Percentiles rank a stretch among this genome's conserved stretches.
These are phyloP conservation scores for Sutorius eximius DNA, from an alignment of 1,284 basidiomycete genomes.

Conservation along the genomic window DNA sequence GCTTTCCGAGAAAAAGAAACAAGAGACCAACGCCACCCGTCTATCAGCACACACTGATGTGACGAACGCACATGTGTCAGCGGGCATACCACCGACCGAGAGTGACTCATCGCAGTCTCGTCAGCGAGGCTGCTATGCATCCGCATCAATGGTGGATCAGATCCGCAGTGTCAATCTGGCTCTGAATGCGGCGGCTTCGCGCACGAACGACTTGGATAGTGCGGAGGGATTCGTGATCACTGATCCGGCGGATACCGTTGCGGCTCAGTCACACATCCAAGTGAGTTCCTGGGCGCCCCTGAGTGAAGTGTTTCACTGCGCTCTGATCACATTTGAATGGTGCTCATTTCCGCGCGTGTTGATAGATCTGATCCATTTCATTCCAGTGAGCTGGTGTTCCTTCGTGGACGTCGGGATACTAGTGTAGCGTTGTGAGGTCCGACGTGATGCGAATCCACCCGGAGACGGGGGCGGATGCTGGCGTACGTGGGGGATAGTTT, in stretches of 20 bases:
- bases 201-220: not conserved
- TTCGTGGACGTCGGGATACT: not conserved
- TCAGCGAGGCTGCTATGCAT: slow-evolving; percentile 1
- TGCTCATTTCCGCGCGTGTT: not conserved
- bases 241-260: not conserved
- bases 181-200: not conserved
- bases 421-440: too few relatives aligned
- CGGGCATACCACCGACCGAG: not conserved
- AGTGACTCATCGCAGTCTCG: not conserved
- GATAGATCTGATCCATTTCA: slow-evolving; percentile 5
- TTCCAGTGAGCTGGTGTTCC: not conserved
- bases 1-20: not conserved
- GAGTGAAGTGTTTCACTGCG: not conserved
- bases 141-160: not conserved
- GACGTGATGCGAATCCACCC: not conserved
- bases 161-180: not conserved
- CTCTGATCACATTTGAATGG: not conserved
- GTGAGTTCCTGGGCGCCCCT: not conserved
- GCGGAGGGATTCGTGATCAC: not conserved
- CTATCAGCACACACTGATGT: too few relatives aligned
- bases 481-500: slow-evolving; percentile 1
- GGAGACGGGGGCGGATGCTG: not conserved
- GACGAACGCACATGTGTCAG: not conserved
- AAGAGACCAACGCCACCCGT: too few relatives aligned
- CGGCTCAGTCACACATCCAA: not conserved